A percentile compares a stretch with the other conserved stretches of the same genome.
These are phyloP conservation scores for Phlegmacium glaucopus DNA, from an alignment of 768 basidiomycete genomes.

Conservation along the genomic window DNA sequence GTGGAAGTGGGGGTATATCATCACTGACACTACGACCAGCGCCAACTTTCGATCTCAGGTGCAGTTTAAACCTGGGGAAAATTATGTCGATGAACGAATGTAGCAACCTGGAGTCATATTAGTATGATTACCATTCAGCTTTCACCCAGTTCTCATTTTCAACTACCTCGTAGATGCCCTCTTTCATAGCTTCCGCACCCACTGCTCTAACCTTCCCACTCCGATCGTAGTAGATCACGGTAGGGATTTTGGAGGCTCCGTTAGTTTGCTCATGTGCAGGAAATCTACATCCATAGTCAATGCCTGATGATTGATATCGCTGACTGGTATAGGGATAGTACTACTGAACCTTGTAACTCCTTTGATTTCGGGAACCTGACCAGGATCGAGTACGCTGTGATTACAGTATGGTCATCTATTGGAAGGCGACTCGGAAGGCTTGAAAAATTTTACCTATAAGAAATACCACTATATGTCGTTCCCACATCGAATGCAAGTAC, in stretches of 20 bases:
- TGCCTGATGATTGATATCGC: neutral
- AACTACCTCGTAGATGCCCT: constrained; percentile 34
- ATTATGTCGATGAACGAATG: no score
- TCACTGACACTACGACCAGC: constrained; percentile 7
- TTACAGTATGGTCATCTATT: no score
- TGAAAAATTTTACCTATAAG: no score
- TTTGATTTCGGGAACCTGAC: no score
- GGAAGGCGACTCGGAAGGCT: no score
- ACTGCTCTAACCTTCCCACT: constrained; percentile 35
- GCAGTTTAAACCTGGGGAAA: constrained; percentile 29
- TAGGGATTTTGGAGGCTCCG: constrained; percentile 44
- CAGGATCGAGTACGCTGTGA: no score
- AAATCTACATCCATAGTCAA: constrained; percentile 30
- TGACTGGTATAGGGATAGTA: constrained; percentile 4
- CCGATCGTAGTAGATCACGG: constrained; percentile 39
- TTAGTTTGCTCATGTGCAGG: constrained; percentile 42
- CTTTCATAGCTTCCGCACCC: constrained; percentile 44
- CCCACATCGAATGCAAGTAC: constrained; percentile 42
- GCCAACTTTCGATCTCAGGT: constrained; percentile 18
- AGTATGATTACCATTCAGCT: constrained; percentile 41
- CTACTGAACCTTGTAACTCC: no score
- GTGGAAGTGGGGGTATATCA: constrained; percentile 36
- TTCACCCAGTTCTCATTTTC: constrained; percentile 44
- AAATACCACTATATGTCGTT: constrained; percentile 40
- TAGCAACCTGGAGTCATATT: neutral